These are phyloP conservation scores for Citrus medica DNA, from an alignment of 345 rosid genomes.

Conservation along the genomic window DNA sequence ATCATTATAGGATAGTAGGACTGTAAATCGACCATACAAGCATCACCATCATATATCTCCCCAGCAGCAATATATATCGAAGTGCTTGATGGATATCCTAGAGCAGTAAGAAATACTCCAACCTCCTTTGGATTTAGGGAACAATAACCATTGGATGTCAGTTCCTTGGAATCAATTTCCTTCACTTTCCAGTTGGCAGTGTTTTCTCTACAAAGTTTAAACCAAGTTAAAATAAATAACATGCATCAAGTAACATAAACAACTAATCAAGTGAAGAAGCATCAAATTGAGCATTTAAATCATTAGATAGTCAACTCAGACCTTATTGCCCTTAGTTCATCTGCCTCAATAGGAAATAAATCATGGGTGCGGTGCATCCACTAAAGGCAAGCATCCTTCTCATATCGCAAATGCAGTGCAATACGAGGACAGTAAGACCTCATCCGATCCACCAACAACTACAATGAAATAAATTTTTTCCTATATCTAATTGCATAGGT, in stretches of 20 bases:
- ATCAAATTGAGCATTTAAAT: not conserved
- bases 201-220: conserved; percentile 44
- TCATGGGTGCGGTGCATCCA: conserved; percentile 86
- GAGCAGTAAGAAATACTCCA: conserved; percentile 67
- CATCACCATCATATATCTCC: too few relatives aligned
- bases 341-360: conserved; percentile 67
- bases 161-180: conserved; percentile 71
- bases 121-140: conserved; percentile 88
- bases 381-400: conserved; percentile 95
- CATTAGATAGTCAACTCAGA: conserved; percentile 15
- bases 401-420: conserved; percentile 71
- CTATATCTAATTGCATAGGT: not conserved
- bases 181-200: conserved; percentile 82
- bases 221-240: not conserved
- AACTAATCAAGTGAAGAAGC: not conserved
- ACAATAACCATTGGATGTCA: conserved; percentile 74
- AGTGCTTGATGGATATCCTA: conserved; percentile 59
- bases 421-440: conserved; percentile 79
- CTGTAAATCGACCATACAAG: too few relatives aligned
- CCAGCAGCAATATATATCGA: too few relatives aligned
- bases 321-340: conserved; percentile 78
- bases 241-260: not conserved
- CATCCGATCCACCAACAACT: conserved; percentile 72
- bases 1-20: too few relatives aligned
- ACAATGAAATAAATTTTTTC: conserved; percentile 11